Evolutionary conservation across 2,329 filamentous ascomycete species (phyloP).

Genomic region (Fonsecaea nubica): DNA sequence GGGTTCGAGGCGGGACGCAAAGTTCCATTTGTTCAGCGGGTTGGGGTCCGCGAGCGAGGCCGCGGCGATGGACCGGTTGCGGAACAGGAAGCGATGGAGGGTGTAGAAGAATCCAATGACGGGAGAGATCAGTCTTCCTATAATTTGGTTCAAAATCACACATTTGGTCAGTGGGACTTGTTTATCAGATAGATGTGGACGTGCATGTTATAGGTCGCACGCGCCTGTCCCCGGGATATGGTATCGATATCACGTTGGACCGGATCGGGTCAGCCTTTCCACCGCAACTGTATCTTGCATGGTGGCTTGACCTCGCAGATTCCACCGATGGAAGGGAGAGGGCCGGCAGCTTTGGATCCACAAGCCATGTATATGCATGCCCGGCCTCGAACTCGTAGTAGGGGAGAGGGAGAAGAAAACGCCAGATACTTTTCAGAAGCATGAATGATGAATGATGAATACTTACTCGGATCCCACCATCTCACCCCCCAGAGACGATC

Average conservation of each 20-base stretch:
- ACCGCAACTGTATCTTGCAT: no score
- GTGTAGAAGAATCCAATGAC: constrained; percentile 8
- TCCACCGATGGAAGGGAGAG: no score
- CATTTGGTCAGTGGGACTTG: not conserved
- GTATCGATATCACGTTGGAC: no score
- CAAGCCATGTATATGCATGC: not conserved
- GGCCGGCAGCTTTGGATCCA: not conserved
- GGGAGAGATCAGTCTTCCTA: not conserved
- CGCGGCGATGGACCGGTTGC: constrained; percentile 10
- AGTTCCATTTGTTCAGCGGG: constrained; percentile 27
- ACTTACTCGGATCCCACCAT: constrained; percentile 34
- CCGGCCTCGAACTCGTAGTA: no score
- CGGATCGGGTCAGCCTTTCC: no score
- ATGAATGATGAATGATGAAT: not conserved
- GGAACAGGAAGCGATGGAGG: constrained; percentile 16
- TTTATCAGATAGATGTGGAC: not conserved
- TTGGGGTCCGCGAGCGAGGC: constrained; percentile 16
- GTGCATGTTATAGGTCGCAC: not conserved
- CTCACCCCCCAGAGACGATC: constrained; percentile 24
- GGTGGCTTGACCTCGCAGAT: no score
- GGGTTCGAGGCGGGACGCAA: constrained; percentile 13
- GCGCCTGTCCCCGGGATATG: not conserved
- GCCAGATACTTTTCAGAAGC: not conserved
- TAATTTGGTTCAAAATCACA: not conserved
- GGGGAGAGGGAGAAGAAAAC: no score